Base-by-base conservation (phyloP, 1,284 basidiomycete genomes). In the Pholiota adiposa region DNA sequence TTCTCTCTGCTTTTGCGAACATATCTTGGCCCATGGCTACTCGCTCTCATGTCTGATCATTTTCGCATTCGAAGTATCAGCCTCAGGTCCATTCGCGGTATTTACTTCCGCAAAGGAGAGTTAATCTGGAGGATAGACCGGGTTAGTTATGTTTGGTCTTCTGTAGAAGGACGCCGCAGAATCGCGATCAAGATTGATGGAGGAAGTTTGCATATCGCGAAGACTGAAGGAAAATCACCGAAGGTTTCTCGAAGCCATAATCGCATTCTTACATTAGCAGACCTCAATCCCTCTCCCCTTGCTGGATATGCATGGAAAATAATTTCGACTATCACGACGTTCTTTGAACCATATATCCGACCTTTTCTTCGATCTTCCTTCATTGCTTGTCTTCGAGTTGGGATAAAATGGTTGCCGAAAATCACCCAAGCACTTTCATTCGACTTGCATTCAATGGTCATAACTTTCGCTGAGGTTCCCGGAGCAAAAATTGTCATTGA, bases 51-150 rank as follows among this genome's bases (percentile, higher is more conserved):
- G 58, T 88, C 87, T 9, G 80, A 78, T 50, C 87, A 84, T 64
- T 75, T 92, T 60, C 84, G 84, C 19, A 79, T 90, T 29, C 82
- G 85, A 43, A 90, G 87, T 68, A 80, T 92, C 58, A 92, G 90
- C 69, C 75, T 90, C 43, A 83, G 88, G 54, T 92, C 90, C 23
- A 84, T 92, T 63, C 85, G 88, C 49, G 90, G 90, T 23, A 76
- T 92, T 36, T 90, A 88, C 72, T 80, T 90, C 59, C 80, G 83
- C 51, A 77, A 76, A 41, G 84, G 85, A 41, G 73, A 71, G 53
- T 75, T 79, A 55, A 84, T 80, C 40, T 82, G 83, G 74, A 81
- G 79, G 43, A 77, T 88, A 12, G 89, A 92, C 59, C 86, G 90
- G 54, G 82, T 92, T 54, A 83, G 85, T 40, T 85, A 87, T 67